Evolutionary conservation across 208 protist species (phyloP), one percentile per base, ranked within the genome.

Genomic region (Wallacemonas sp.): DNA sequence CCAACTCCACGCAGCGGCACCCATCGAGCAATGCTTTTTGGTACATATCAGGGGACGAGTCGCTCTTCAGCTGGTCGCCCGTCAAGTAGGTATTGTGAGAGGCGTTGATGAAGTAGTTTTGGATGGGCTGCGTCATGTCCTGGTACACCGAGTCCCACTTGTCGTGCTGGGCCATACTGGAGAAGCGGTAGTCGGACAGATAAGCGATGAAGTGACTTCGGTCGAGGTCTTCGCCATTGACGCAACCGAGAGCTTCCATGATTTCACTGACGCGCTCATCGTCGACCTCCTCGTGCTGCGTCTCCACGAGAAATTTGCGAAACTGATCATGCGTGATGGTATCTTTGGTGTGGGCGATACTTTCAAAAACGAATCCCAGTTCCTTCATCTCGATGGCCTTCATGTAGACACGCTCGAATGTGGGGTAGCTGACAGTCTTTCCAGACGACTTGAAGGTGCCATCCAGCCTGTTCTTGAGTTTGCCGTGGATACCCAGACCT

Each of bases 21-120:
- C 88, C 88, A 54, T 78, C 70, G n/a, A 82, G 67, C 21, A 94
- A 68, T n/a, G 69, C 80, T 56, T 83, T 80, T 38, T 75, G 71
- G 69, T 94, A 93, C 76, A 88, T 90, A 3, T 88, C 61, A 6
- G 77, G 6, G 12, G 77, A 75, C 22, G 77, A 86, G 28, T 66
- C 69, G 49, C 77, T 80, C 54, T 62, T 66, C 33, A 98, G 66
- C 83, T 99, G 97, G 76, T 98, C 80, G 11, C 93, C 95, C 3
- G 82, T 86, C 19, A 98, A 72, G 71, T 98, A 99, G 1, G 97
- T 98, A 76, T 98, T 98, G 76, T 99, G 97, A 9, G 91, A 97
- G 15, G 91, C 92, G 62, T 84, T 84, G 66, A 98, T 95, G 67
- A 83, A 98, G 83, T 98, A 98, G 39, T 88, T 49, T 24, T 66